These are phyloP conservation scores for Beverwykella pulmonaria DNA, from an alignment of 495 filamentous ascomycete species.

Conservation along the genomic window DNA sequence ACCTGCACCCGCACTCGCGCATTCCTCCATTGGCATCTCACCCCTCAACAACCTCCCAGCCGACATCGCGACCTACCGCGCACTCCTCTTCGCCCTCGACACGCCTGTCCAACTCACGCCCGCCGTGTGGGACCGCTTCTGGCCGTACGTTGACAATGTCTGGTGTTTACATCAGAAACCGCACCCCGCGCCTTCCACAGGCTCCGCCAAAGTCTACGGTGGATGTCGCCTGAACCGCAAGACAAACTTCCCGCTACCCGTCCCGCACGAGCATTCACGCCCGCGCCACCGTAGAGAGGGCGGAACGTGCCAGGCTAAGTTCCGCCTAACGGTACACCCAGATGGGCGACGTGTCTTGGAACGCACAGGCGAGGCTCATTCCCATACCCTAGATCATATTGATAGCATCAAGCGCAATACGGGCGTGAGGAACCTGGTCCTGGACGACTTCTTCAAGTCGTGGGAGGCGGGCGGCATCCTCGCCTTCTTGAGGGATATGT, in stretches of 20 bases:
- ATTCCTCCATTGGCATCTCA: neutral
- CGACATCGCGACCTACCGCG: conserved; percentile 30
- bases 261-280: conserved; percentile 6
- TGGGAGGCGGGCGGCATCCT: conserved; percentile 36
- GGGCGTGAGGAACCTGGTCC: conserved; percentile 21
- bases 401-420: conserved; percentile 28
- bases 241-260: conserved; percentile 20
- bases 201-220: conserved; percentile 30
- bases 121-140: conserved; percentile 25
- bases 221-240: conserved; percentile 28
- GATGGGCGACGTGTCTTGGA: conserved; percentile 19
- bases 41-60: conserved; percentile 28
- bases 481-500: conserved; percentile 27
- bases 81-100: conserved; percentile 34
- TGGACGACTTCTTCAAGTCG: conserved; percentile 33
- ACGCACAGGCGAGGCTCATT: conserved; percentile 20
- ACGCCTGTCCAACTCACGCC: conserved; percentile 27
- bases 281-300: conserved; percentile 26
- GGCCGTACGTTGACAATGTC: conserved; percentile 34
- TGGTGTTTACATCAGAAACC: conserved; percentile 33
- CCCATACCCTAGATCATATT: conserved; percentile 30
- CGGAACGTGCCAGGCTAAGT: conserved; percentile 33
- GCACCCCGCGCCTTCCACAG: conserved; percentile 11
- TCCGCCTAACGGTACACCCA: conserved; percentile 25
- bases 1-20: neutral